phyloP scores from a whole-genome alignment of 1,284 basidiomycete species.

The Anthracocystis panici-leucophaei region DNA sequence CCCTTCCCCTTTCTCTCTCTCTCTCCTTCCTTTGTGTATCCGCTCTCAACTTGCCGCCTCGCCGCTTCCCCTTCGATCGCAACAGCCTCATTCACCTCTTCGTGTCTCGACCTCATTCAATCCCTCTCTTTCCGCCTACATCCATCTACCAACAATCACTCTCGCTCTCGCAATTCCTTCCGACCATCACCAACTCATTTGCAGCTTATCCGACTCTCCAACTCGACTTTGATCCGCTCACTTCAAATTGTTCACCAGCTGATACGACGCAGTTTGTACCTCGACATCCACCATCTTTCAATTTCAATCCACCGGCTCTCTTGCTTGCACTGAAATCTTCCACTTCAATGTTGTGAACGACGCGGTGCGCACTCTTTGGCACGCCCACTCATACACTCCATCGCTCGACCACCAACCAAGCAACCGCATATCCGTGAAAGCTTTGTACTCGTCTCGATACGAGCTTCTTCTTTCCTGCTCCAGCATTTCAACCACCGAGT shows the following conservation, averaged over 20 bases:
- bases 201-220: not conserved
- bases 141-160: not conserved
- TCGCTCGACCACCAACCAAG: not conserved
- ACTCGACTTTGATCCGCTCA: not conserved
- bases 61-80: not conserved
- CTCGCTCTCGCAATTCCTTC: not conserved
- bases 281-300: not conserved
- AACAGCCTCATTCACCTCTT: not conserved
- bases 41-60: not conserved
- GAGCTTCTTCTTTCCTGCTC: not conserved
- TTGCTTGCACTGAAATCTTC: not conserved
- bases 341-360: constrained; percentile 1
- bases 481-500: too few species aligned
- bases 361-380: not conserved
- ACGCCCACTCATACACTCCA: constrained; percentile 1
- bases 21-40: not conserved
- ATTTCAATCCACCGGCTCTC: not conserved
- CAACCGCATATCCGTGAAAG: not conserved
- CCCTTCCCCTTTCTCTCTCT: not conserved
- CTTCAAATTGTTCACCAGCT: not conserved
- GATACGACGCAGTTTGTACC: not conserved
- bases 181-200: not conserved
- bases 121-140: not conserved
- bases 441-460: constrained; percentile 5
- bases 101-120: not conserved